These are phyloP conservation scores for Tetragonia tetragonoides DNA, from an alignment of 148 eudicot genomes.

Conservation along the genomic window DNA sequence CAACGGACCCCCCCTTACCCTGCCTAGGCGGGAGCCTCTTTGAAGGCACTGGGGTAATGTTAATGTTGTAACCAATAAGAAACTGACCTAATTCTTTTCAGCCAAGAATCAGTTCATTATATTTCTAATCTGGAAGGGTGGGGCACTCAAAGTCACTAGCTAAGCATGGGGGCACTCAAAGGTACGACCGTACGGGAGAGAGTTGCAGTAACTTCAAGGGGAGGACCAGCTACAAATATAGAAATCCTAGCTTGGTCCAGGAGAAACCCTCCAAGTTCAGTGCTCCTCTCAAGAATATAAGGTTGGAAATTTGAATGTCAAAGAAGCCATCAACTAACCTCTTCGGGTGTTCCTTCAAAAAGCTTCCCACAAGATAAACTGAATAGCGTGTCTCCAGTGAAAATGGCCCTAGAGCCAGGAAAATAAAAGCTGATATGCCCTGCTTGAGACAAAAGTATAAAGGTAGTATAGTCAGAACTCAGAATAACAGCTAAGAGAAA, in stretches of 20 bases:
- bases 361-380: conserved; percentile 92
- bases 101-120: not conserved
- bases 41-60: too few species aligned
- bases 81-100: not conserved
- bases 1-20: too few species aligned
- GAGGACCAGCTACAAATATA: not conserved
- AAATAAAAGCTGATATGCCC: conserved; percentile 89
- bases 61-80: not conserved
- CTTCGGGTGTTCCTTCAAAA: conserved; percentile 81
- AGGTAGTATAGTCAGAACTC: not conserved
- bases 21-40: too few species aligned
- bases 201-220: not conserved
- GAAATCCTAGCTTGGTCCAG: not conserved
- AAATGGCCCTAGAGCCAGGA: conserved; percentile 69
- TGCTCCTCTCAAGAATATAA: not conserved
- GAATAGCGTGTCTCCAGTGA: conserved; percentile 86
- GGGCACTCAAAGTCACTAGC: not conserved
- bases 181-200: not conserved
- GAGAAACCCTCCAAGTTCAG: not conserved
- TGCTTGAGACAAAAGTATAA: conserved; percentile 29
- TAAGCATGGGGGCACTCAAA: not conserved
- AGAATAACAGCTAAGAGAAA: conserved; percentile 7
- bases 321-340: conserved; percentile 40
- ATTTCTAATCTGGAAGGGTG: not conserved
- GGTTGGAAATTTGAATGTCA: not conserved